Evolutionary conservation across 805 yeast species (phyloP).

Genomic region (Saccharomycopsis sp.): DNA sequence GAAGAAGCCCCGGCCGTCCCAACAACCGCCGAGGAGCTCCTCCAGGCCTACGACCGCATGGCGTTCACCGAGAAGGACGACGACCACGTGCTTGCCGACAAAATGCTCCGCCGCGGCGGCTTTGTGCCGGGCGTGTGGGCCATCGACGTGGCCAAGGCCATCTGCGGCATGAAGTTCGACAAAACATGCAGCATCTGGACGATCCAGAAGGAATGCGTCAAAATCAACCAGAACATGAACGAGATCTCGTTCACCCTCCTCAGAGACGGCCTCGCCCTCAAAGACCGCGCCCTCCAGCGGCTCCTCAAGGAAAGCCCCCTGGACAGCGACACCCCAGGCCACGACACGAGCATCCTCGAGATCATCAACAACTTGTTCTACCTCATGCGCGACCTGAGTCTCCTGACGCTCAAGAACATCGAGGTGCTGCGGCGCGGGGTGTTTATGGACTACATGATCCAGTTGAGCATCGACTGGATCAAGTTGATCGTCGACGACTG

Average conservation of each 20-base stretch:
- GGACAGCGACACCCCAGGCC: background rate
- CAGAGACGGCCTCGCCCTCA: constrained; percentile 15
- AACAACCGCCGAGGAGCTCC: background rate
- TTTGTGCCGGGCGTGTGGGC: background rate
- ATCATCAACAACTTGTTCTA: constrained; percentile 17
- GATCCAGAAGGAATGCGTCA: constrained; percentile 17
- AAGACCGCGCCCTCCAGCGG: constrained; percentile 5
- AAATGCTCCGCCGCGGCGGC: background rate
- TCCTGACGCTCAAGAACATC: constrained; percentile 10
- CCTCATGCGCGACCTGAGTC: constrained; percentile 15
- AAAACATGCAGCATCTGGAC: constrained; percentile 14
- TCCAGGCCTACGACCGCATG: background rate
- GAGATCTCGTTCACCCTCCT: constrained; percentile 12
- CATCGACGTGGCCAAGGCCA: background rate
- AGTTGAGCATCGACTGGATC: constrained; percentile 83
- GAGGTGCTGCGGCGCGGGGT: constrained; percentile 6
- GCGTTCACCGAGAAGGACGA: background rate
- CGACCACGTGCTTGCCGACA: background rate
- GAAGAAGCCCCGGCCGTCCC: background rate
- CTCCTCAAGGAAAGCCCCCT: background rate
- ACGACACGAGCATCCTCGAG: constrained; percentile 8
- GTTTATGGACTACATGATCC: constrained; percentile 39
- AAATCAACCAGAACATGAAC: constrained; percentile 13
- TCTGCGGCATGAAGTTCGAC: constrained; percentile 4
- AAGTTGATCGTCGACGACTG: constrained; percentile 92